Conservation (phyloP, 306 rosid species). For the Cotoneaster glaucophyllus region DNA sequence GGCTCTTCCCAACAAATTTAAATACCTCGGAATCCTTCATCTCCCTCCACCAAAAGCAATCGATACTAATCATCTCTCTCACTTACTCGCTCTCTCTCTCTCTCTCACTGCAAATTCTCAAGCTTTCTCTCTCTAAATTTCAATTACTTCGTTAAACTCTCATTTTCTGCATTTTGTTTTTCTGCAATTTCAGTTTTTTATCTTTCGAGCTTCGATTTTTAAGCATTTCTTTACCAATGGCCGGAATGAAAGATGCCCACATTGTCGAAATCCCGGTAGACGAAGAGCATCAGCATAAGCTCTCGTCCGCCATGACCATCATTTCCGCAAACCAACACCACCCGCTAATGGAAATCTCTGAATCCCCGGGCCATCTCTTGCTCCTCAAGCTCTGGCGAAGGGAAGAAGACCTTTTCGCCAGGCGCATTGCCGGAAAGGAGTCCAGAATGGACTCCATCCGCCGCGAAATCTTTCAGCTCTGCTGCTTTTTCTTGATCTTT, state of each 20-base stretch:
- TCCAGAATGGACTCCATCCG: slow-evolving; percentile 43
- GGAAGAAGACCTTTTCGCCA: slow-evolving; percentile 59
- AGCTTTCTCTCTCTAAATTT: background rate
- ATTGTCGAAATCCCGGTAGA: slow-evolving; percentile 73
- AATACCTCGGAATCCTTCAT: background rate
- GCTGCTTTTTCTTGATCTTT: slow-evolving; percentile 61
- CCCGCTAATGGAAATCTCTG: slow-evolving; percentile 70
- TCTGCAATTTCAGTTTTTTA: background rate
- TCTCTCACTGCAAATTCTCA: background rate
- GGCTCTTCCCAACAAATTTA: background rate
- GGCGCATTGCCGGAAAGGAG: slow-evolving; percentile 44
- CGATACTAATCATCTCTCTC: background rate
- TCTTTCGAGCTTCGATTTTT: background rate
- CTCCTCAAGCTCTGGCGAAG: slow-evolving; percentile 89
- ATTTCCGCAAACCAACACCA: slow-evolving; percentile 68
- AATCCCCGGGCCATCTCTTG: slow-evolving; percentile 72
- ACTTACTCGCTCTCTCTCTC: background rate
- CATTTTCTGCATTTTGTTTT: background rate
- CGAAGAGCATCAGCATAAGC: slow-evolving; percentile 45
- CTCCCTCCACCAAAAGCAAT: slow-evolving; percentile 9
- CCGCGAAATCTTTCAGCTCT: slow-evolving; percentile 62
- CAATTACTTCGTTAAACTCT: background rate
- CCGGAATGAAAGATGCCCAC: slow-evolving; percentile 47
- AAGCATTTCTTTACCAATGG: slow-evolving; percentile 36
- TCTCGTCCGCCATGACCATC: slow-evolving; percentile 15